Conservation (phyloP, 257 asterid species). For the Rauvolfia tetraphylla region DNA sequence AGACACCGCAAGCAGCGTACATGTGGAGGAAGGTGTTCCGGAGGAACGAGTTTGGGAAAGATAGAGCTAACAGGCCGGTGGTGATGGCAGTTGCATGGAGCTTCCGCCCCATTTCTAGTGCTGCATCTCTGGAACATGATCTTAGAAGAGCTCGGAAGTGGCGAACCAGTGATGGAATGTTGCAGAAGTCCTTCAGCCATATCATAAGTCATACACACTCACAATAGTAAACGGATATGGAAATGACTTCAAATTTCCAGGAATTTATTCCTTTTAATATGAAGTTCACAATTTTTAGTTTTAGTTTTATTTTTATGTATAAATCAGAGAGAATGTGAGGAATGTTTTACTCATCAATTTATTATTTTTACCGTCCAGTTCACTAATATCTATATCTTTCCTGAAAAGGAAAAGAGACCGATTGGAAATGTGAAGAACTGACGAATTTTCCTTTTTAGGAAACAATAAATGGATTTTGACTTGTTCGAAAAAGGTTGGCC, state of each 20-base stretch:
- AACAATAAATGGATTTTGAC: too few relatives aligned
- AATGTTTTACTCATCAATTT: too few relatives aligned
- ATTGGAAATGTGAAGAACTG: too few relatives aligned
- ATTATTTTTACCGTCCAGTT: too few relatives aligned
- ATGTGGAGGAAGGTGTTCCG: slow-evolving; percentile 53
- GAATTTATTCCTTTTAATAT: background rate
- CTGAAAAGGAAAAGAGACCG: too few relatives aligned
- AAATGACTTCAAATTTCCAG: background rate
- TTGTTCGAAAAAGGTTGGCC: too few relatives aligned
- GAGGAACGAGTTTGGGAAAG: slow-evolving; percentile 41
- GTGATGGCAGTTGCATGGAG: slow-evolving; percentile 64
- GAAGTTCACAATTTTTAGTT: too few relatives aligned
- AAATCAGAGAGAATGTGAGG: too few relatives aligned
- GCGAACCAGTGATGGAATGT: slow-evolving; percentile 45
- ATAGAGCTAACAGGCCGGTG: slow-evolving; percentile 38
- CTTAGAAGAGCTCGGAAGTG: slow-evolving; percentile 57
- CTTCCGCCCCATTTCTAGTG: slow-evolving; percentile 45
- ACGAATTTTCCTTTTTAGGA: too few relatives aligned
- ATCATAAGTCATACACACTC: background rate
- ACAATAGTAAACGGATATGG: background rate
- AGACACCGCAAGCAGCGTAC: slow-evolving; percentile 57
- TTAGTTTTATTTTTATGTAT: too few relatives aligned
- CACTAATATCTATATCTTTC: too few relatives aligned
- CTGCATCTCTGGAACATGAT: slow-evolving; percentile 45
- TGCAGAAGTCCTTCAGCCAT: slow-evolving; percentile 41